Conservation (phyloP, 169 alveolate species). For the Theileria parva region DNA sequence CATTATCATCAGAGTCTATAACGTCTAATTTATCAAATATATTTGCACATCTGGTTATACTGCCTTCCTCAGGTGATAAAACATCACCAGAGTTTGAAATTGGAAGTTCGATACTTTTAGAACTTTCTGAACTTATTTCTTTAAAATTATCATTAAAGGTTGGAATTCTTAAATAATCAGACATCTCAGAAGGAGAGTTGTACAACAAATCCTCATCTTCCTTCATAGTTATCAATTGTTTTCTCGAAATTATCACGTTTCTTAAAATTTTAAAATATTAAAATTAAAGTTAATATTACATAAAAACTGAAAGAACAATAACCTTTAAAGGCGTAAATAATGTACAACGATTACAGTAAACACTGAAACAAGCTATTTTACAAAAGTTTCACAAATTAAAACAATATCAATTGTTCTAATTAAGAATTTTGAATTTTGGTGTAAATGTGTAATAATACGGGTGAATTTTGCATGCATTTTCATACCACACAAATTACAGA, state of each 20-base stretch:
- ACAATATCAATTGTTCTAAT: not conserved
- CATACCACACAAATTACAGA: conserved; percentile 18
- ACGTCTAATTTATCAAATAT: conserved; percentile 18
- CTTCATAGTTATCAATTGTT: not conserved
- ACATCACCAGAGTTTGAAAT: not conserved
- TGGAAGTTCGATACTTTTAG: conserved; percentile 2
- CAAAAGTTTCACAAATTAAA: not conserved
- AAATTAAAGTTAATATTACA: not conserved
- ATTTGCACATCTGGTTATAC: conserved; percentile 21
- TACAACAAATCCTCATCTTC: conserved; percentile 24
- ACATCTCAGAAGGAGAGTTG: conserved; percentile 26
- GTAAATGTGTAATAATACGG: conserved; percentile 6
- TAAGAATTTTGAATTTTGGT: not conserved
- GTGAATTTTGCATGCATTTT: conserved; percentile 19
- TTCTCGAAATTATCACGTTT: not conserved
- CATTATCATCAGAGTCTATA: conserved; percentile 10
- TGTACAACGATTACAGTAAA: not conserved
- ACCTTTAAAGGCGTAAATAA: not conserved
- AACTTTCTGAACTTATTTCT: not conserved
- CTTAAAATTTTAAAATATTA: not conserved
- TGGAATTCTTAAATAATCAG: not conserved
- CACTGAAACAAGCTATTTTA: conserved; percentile 3
- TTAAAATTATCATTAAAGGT: not conserved
- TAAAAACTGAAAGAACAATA: not conserved
- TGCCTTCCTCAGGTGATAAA: conserved; percentile 24